Evolutionary conservation across 805 yeast genomes (phyloP), one percentile per base, ranked within the genome.

Genomic region (Metschnikowia chrysomelidarum): DNA sequence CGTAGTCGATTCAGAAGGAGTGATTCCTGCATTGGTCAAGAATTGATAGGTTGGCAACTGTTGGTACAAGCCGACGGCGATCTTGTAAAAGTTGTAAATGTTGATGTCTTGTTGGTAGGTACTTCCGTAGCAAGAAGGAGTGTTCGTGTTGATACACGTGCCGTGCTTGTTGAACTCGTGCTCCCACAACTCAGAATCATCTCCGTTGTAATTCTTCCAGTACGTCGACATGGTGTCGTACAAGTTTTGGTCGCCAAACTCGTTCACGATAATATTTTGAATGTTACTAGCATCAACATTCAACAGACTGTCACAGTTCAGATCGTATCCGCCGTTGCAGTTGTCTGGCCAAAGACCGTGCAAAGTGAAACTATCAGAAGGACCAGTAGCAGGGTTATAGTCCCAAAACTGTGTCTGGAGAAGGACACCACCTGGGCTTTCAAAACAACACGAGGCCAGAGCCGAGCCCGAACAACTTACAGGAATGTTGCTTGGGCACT

Each of bases 391-490:
- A 2, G 61, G 56, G 30, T 53, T 44, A 41, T 54, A 60, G 46
- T 60, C 63, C 67, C 72, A 66, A 41, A 67, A 67, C 44, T 67
- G 73, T 7, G 73, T 60, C 37, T 56, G 64, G 43, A 66, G 50
- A 33, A 67, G 46, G 8, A 65, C 53, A 1, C 73, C 73, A 9
- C 61, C 59, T 9, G 67, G 67, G 28, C 51, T 44, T 37, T 67
- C 73, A 43, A 62, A 67, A 38, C 72, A 67, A 38, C 73, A 67
- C 3, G 56, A 55, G 56, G 87, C 80, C 1, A 54, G 62, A 2
- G 75, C 64, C 3, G 64, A 67, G 0, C 57, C 71, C 4, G 64
- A 51, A 14, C 38, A 34, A 11, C 19, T 22, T 18, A 18, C 29
- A 5, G 32, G 38, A 23, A 24, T 20, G n/a, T 28, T 19, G 20